Base-by-base conservation (phyloP, 495 filamentous ascomycete species). In the Talaromyces adpressus region DNA sequence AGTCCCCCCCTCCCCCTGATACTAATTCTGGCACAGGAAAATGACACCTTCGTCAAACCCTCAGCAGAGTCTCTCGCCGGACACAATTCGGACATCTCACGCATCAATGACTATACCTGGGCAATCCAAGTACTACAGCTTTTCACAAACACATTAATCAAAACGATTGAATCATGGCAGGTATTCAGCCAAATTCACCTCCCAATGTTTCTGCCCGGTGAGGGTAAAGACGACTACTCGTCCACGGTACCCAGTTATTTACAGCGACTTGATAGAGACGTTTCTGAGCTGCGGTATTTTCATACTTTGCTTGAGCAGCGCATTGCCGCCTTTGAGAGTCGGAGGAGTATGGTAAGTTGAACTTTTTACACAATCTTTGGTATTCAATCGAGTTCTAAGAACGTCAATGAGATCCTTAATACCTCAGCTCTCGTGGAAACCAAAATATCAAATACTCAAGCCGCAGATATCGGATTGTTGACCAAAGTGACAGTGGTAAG, bases 401-500 rank as follows among this genome's bases (percentile, higher is more conserved):
- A 8, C 6, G 2, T 51, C n/a, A 18, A 51, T 45, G 39, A 61
- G 59, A 61, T 49, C 39, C 39, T 61, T 3, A 61, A 61, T 30
- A 49, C 59, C 2, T 62, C 41, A 32, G 59, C 59, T 52, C 59
- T 62, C 41, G 4, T 62, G 45, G 59, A 62, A 52, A 62, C 39
- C 6, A 62, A 36, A 62, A 51, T 62, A 62, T 62, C 59, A 45
- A 62, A 62, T 53, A 34, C 36, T 16, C 41, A 52, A 53, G 59
- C 59, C 16, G 41, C 45, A 22, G 59, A 62, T 53, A 62, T 52
- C 18, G 59, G 59, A 1, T 22, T 62, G 18, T 62, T 62, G 16
- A 62, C 59, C 25, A 61, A 30, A 53, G 59, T 62, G 27, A 62
- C 59, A 18, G 41, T 62, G 59, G 59, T 62, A 30, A 11, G 59